These are phyloP conservation scores for Dioscorea dumetorum DNA, from an alignment of 106 monocot genomes.

Conservation along the genomic window DNA sequence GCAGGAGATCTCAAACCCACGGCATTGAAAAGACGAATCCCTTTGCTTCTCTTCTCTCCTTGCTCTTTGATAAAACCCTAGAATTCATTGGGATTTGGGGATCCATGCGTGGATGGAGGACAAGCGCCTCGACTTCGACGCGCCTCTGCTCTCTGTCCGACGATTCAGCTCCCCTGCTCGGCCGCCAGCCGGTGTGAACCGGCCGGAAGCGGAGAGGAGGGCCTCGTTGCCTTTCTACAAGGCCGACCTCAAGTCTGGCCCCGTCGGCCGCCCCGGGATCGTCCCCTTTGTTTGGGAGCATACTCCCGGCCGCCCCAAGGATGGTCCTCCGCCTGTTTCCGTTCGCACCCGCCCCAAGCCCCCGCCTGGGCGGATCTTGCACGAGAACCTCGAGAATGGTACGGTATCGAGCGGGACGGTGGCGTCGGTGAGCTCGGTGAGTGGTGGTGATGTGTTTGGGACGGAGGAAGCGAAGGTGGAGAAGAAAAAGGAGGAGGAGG, in stretches of 20 bases:
- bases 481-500: slow-evolving; percentile 3
- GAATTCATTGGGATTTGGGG: background rate
- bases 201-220: background rate
- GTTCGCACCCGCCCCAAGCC: slow-evolving; percentile 13
- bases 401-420: slow-evolving; percentile 1
- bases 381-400: background rate
- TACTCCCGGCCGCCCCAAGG: slow-evolving; percentile 65
- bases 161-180: slow-evolving; percentile 25
- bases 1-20: background rate
- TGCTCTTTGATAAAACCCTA: background rate
- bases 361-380: slow-evolving; percentile 12
- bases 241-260: slow-evolving; percentile 47
- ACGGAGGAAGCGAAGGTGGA: too few relatives aligned
- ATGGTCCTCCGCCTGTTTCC: background rate
- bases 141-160: slow-evolving; percentile 61
- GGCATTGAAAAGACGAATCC: background rate
- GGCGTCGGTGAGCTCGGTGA: slow-evolving; percentile 5
- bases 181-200: background rate
- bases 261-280: slow-evolving; percentile 42
- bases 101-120: slow-evolving; percentile 22
- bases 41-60: background rate
- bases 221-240: slow-evolving; percentile 48
- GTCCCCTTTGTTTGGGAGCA: slow-evolving; percentile 90
- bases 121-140: slow-evolving; percentile 45
- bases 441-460: background rate